phyloP scores from a whole-genome alignment of 208 protist genomes.

The Trypanosoma congolense region DNA sequence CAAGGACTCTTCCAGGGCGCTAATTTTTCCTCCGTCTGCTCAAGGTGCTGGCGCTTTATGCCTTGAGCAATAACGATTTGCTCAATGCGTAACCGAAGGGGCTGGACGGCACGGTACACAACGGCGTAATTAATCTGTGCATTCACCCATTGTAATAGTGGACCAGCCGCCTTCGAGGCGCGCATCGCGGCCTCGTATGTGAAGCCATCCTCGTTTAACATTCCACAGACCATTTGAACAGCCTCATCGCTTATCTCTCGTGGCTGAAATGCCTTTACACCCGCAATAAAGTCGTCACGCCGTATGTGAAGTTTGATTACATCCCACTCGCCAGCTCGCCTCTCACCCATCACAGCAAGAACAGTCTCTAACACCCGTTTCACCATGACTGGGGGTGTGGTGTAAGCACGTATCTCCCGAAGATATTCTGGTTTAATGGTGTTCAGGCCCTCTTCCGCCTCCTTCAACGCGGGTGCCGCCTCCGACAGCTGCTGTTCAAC shows the following conservation, averaged over 20 bases:
- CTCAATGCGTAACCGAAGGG: conserved; percentile 91
- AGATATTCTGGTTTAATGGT: conserved; percentile 96
- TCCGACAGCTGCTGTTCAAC: conserved; percentile 79
- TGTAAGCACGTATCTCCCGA: conserved; percentile 96
- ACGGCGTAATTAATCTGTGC: conserved; percentile 94
- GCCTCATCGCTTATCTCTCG: conserved; percentile 69
- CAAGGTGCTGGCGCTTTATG: conserved; percentile 47
- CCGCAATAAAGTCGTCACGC: conserved; percentile 92
- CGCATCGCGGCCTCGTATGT: conserved; percentile 92
- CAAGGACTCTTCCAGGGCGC: conserved; percentile 82
- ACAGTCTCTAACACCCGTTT: conserved; percentile 93
- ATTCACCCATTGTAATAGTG: conserved; percentile 95
- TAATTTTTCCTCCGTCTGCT: conserved; percentile 74
- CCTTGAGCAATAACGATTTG: conserved; percentile 76
- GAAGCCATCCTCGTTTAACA: conserved; percentile 91
- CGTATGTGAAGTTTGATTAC: conserved; percentile 90
- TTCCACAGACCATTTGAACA: conserved; percentile 47
- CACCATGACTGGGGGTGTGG: conserved; percentile 94
- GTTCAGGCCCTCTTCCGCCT: conserved; percentile 94
- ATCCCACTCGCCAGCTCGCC: conserved; percentile 88
- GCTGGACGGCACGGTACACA: conserved; percentile 90
- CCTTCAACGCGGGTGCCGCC: conserved; percentile 91
- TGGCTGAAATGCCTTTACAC: conserved; percentile 94
- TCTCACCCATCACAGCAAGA: conserved; percentile 79
- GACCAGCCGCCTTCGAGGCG: conserved; percentile 96